Percentiles rank a stretch among this genome's conserved stretches.
Evolutionary conservation across 768 basidiomycete species (phyloP).

Genomic region (Hortiboletus campestris): DNA sequence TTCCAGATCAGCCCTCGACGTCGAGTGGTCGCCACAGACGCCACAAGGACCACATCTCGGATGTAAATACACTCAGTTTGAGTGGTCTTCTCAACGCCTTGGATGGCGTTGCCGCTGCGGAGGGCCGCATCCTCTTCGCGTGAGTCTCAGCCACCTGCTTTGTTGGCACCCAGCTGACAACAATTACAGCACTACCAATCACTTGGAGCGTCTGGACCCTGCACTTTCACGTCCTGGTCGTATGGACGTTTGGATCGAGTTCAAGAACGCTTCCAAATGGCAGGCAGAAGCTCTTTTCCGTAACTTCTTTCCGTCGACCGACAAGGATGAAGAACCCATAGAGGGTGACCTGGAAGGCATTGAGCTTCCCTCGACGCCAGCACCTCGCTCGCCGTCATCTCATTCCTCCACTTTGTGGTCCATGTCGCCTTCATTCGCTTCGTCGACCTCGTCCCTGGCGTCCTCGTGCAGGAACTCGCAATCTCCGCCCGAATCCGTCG

Average conservation of each 20-base stretch:
- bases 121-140: constrained; percentile 88
- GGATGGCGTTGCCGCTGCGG: constrained; percentile 84
- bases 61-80: constrained; percentile 77
- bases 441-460: constrained; percentile 40
- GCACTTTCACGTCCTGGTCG: constrained; percentile 90
- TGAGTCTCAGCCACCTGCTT: constrained; percentile 39
- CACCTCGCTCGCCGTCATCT: constrained; percentile 42
- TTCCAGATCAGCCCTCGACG: constrained; percentile 28
- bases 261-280: constrained; percentile 81
- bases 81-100: constrained; percentile 82
- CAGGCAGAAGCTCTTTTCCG: constrained; percentile 86
- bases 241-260: constrained; percentile 92
- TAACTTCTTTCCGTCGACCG: constrained; percentile 85
- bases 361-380: constrained; percentile 39
- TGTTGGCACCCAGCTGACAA: background rate
- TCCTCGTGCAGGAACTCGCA: constrained; percentile 31
- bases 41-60: constrained; percentile 60
- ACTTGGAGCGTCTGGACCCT: constrained; percentile 86
- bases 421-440: constrained; percentile 43
- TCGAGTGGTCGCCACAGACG: constrained; percentile 44
- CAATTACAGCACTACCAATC: constrained; percentile 72
- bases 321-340: constrained; percentile 41
- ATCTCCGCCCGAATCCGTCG: constrained; percentile 20
- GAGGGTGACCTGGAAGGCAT: constrained; percentile 47
- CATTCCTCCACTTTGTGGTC: constrained; percentile 48